Conservation (phyloP, 306 rosid species). For the Neltuma alba region DNA sequence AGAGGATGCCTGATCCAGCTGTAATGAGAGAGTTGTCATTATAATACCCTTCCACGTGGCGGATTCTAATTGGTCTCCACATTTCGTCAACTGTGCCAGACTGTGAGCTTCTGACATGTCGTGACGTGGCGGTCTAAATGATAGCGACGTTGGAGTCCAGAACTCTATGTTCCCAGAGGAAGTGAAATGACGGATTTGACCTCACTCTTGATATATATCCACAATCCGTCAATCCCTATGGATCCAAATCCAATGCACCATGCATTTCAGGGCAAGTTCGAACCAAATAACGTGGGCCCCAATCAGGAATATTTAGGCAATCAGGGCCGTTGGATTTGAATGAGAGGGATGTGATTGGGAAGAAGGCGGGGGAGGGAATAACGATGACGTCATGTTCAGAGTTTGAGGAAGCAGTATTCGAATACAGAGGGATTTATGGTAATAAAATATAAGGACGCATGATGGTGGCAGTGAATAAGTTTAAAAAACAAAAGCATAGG, state of each 20-base stretch:
- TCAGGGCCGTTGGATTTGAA: slow-evolving; percentile 9
- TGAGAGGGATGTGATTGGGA: slow-evolving; percentile 40
- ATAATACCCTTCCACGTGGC: slow-evolving; percentile 38
- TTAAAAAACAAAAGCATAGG: not conserved
- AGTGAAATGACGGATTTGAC: slow-evolving; percentile 27
- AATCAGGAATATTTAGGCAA: not conserved
- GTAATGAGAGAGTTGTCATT: slow-evolving; percentile 39
- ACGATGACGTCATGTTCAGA: slow-evolving; percentile 36
- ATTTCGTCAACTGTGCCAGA: slow-evolving; percentile 39
- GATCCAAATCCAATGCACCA: not conserved
- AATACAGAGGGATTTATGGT: not conserved
- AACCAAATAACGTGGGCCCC: slow-evolving; percentile 38
- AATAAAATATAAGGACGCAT: slow-evolving; percentile 24
- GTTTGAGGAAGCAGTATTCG: slow-evolving; percentile 31
- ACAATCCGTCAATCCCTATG: slow-evolving; percentile 40
- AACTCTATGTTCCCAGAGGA: not conserved
- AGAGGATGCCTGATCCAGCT: slow-evolving; percentile 57
- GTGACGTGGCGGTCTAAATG: slow-evolving; percentile 51
- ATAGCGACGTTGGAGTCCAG: slow-evolving; percentile 22
- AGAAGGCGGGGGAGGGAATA: not conserved
- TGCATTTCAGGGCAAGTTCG: slow-evolving; percentile 35
- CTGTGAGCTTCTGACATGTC: slow-evolving; percentile 33
- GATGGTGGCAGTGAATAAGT: not conserved
- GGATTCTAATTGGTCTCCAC: accelerated
- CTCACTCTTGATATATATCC: slow-evolving; percentile 3